Conservation (phyloP, 2,329 filamentous ascomycete genomes). For the Penicillium sp. region DNA sequence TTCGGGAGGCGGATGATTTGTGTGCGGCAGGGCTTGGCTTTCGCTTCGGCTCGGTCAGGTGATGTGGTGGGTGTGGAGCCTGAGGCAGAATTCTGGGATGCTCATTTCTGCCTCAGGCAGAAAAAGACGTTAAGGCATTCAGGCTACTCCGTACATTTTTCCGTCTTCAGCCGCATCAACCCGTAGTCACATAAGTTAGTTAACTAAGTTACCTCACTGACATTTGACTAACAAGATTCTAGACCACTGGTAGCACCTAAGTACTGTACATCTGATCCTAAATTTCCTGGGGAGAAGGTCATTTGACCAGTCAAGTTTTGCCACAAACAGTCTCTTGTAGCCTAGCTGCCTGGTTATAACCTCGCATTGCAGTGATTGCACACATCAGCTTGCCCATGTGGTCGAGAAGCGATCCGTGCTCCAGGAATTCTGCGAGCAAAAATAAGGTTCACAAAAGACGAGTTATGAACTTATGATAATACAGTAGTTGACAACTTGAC, state of each 20-base stretch:
- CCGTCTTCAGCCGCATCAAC: no score
- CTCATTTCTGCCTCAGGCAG: background rate
- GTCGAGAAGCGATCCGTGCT: background rate
- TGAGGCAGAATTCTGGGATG: slow-evolving; percentile 1
- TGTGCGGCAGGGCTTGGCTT: slow-evolving; percentile 46
- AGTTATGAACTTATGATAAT: background rate
- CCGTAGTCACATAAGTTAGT: no score
- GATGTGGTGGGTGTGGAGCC: slow-evolving; percentile 20
- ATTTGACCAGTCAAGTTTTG: background rate
- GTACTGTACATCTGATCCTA: no score
- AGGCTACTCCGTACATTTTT: background rate
- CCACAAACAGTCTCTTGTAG: background rate
- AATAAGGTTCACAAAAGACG: background rate
- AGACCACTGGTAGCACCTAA: no score
- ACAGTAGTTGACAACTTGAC: background rate
- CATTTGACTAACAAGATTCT: no score
- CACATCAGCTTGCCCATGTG: background rate
- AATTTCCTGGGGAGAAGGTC: background rate
- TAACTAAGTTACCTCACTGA: no score
- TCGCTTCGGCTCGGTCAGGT: slow-evolving; percentile 43
- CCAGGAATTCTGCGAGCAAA: background rate
- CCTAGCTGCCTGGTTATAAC: background rate
- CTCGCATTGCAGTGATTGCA: no score
- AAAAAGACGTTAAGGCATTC: background rate
- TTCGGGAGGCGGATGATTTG: slow-evolving; percentile 39